These are phyloP conservation scores for Aspergillus asperescens DNA, from an alignment of 495 filamentous ascomycete species.

Conservation along the genomic window DNA sequence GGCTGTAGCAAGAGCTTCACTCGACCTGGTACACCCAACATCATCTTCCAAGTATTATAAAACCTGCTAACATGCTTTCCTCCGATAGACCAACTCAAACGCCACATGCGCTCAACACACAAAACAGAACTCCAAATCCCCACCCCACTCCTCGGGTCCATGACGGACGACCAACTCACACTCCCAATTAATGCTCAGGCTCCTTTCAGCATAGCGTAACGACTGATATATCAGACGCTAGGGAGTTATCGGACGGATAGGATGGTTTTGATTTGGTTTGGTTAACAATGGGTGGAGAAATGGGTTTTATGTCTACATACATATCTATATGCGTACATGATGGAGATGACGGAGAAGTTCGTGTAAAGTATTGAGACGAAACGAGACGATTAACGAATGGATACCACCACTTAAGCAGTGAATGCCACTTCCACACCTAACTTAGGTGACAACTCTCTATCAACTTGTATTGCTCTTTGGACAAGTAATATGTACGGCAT, in stretches of 20 bases:
- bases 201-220: constrained; percentile 19
- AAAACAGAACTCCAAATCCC: constrained; percentile 27
- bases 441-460: neutral
- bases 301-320: neutral
- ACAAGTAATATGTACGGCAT: too few relatives aligned
- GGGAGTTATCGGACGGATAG: neutral
- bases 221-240: neutral
- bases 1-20: constrained; percentile 47
- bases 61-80: neutral
- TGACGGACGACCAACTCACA: neutral
- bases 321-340: neutral
- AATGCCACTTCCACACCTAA: neutral
- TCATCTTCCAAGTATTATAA: neutral
- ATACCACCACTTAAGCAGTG: neutral
- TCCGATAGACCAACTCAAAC: constrained; percentile 42
- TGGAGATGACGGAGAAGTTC: neutral
- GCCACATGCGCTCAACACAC: constrained; percentile 41
- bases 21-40: constrained; percentile 34
- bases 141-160: neutral
- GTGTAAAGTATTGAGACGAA: neutral
- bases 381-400: neutral
- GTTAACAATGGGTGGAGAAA: neutral
- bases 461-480: too few relatives aligned
- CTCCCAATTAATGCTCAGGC: constrained; percentile 29
- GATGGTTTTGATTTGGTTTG: neutral